Evolutionary conservation across 108 stramenopile species (phyloP).

Genomic region (Cyclostephanos invisitatus): DNA sequence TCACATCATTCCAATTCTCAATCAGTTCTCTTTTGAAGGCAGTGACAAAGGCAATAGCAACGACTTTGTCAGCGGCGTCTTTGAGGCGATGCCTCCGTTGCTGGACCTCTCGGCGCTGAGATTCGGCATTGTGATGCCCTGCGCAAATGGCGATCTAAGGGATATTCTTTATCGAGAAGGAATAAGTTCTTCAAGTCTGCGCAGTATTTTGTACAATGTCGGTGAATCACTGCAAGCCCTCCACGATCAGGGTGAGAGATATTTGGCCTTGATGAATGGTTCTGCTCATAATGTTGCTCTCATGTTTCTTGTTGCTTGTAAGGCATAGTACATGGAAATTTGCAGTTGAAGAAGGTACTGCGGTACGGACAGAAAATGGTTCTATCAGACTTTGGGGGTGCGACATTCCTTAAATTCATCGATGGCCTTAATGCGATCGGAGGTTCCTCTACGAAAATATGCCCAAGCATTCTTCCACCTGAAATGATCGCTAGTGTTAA

Average conservation of each 20-base stretch:
- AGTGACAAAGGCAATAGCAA: constrained; percentile 44
- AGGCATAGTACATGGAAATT: constrained; percentile 35
- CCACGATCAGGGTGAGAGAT: constrained; percentile 61
- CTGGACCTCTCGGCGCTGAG: constrained; percentile 45
- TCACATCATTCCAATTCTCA: constrained; percentile 39
- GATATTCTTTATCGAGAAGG: constrained; percentile 43
- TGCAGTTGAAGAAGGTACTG: constrained; percentile 35
- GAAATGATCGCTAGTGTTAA: constrained; percentile 40
- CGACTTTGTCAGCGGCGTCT: constrained; percentile 39
- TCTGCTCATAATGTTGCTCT: not conserved
- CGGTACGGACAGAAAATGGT: constrained; percentile 14
- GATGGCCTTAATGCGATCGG: constrained; percentile 40
- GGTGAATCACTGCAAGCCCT: constrained; percentile 54
- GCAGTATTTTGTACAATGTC: constrained; percentile 45
- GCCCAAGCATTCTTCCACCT: constrained; percentile 41
- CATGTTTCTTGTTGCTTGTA: constrained; percentile 21
- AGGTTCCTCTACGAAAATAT: constrained; percentile 60
- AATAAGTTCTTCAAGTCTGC: constrained; percentile 17
- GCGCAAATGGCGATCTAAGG: constrained; percentile 56
- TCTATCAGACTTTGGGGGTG: constrained; percentile 51
- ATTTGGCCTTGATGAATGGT: constrained; percentile 25
- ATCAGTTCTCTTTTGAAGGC: constrained; percentile 34
- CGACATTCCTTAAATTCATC: constrained; percentile 53
- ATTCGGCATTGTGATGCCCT: constrained; percentile 69
- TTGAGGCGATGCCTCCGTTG: constrained; percentile 7